A percentile compares a stretch with the other conserved stretches of the same genome.
These are phyloP conservation scores for Trichoderma arundinaceum DNA, from an alignment of 2,329 filamentous ascomycete genomes.

Conservation along the genomic window DNA sequence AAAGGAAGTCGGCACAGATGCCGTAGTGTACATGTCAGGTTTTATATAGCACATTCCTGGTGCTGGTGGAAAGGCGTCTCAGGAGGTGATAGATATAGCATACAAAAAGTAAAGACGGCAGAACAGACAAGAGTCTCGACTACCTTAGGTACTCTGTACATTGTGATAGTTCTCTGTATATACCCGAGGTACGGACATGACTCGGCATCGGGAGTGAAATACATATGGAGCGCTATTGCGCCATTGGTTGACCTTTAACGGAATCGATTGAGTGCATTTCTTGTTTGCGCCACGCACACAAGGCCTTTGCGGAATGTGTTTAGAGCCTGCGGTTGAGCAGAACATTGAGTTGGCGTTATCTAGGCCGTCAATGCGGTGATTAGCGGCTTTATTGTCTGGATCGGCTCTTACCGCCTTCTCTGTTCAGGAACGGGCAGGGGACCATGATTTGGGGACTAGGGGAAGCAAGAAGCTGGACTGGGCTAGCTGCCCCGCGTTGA, in stretches of 20 bases:
- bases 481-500: neutral
- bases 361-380: neutral
- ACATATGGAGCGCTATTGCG: conserved; percentile 24
- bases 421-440: neutral
- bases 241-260: conserved; percentile 1
- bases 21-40: neutral
- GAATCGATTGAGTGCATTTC: neutral
- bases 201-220: conserved; percentile 23
- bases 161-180: neutral
- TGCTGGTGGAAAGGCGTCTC: neutral
- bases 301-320: neutral
- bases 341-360: neutral
- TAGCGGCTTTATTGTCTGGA: neutral
- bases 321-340: neutral
- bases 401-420: neutral
- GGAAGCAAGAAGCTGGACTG: too few relatives aligned
- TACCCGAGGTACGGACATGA: conserved; percentile 16
- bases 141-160: neutral
- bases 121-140: conserved; percentile 13
- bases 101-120: conserved; percentile 8
- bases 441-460: neutral
- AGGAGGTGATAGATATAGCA: neutral
- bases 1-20: conserved; percentile 34
- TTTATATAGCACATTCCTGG: neutral
- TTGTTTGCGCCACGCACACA: neutral